Conservation (phyloP, 257 asterid genomes). For the Datura wrightii region DNA sequence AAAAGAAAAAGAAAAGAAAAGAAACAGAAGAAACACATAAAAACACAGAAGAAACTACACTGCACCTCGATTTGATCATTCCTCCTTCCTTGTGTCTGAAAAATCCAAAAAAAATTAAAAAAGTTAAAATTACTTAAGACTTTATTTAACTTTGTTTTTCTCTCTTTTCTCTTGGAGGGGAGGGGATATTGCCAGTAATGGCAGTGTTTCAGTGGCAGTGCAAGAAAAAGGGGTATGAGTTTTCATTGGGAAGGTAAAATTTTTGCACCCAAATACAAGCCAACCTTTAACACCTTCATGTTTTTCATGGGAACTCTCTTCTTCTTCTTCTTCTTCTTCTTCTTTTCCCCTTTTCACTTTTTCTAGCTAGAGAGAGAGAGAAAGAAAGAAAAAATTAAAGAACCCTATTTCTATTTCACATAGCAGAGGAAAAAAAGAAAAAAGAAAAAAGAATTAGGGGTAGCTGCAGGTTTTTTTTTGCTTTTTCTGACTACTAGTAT, state of each 20-base stretch:
- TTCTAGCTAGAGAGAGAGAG: background rate
- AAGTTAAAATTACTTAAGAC: background rate
- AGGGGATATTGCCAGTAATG: conserved; percentile 58
- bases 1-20: background rate
- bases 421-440: background rate
- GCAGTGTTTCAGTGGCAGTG: conserved; percentile 81
- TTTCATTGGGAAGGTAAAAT: conserved; percentile 95
- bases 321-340: background rate
- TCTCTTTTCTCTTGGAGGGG: background rate
- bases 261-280: conserved; percentile 37
- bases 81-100: conserved; percentile 9
- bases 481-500: conserved; percentile 40
- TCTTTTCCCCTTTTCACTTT: conserved; percentile 32
- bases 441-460: background rate
- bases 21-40: conserved; percentile 16
- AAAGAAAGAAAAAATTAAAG: background rate
- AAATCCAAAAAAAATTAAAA: background rate
- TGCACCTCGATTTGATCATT: conserved; percentile 54
- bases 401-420: background rate
- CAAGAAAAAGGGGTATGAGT: conserved; percentile 67
- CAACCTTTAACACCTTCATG: conserved; percentile 7
- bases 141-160: conserved; percentile 15
- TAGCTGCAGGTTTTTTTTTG: background rate
- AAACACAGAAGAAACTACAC: conserved; percentile 35
- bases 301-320: background rate